Percentiles rank a stretch among this genome's conserved stretches.
phyloP scores from a whole-genome alignment of 306 rosid species.

The Fagus crenata region DNA sequence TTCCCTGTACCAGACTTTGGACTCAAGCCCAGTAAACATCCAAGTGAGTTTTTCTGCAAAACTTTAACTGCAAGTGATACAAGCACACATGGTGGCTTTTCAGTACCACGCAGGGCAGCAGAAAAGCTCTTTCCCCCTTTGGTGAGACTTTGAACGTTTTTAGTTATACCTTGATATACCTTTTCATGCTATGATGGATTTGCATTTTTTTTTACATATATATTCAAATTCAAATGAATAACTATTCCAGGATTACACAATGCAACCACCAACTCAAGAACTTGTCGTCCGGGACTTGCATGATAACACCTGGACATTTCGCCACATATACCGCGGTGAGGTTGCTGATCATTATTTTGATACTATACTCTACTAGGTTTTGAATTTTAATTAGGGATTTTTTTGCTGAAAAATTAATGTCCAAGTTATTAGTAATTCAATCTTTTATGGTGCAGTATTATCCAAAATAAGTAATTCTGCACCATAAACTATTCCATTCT shows the following conservation, averaged over 20 bases:
- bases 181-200: neutral
- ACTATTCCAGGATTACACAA: slow-evolving; percentile 69
- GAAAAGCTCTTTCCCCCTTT: slow-evolving; percentile 87
- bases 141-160: slow-evolving; percentile 42
- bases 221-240: slow-evolving; percentile 2
- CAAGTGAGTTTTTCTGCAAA: slow-evolving; percentile 92
- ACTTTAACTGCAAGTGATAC: slow-evolving; percentile 96
- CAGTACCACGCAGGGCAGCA: slow-evolving; percentile 94
- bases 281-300: slow-evolving; percentile 91
- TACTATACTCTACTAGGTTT: neutral
- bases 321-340: slow-evolving; percentile 90
- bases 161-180: neutral
- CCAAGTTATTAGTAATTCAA: neutral
- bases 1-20: slow-evolving; percentile 88
- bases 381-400: slow-evolving; percentile 1
- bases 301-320: slow-evolving; percentile 85
- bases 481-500: neutral
- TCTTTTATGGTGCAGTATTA: too few species aligned
- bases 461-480: neutral
- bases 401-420: neutral
- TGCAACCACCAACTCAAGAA: slow-evolving; percentile 92
- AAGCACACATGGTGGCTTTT: slow-evolving; percentile 93
- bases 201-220: neutral
- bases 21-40: slow-evolving; percentile 76
- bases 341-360: slow-evolving; percentile 3